Conservation (phyloP, 805 yeast genomes). For the Candida wancherniae region DNA sequence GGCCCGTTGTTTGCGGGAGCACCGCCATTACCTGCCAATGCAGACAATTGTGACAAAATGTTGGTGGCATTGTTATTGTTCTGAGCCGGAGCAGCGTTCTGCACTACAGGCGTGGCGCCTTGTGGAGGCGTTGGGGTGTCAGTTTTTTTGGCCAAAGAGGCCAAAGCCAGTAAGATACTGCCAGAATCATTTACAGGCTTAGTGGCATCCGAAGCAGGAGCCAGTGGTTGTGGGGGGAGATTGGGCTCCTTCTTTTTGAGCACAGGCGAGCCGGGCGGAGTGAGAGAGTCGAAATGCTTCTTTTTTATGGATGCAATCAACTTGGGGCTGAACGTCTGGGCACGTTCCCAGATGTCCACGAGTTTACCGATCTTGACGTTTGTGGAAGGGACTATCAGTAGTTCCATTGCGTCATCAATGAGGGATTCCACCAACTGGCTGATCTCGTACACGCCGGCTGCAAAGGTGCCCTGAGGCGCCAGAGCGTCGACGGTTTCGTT, state of each 20-base stretch:
- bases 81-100: conserved; percentile 13
- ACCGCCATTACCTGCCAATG: conserved; percentile 26
- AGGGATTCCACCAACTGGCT: conserved; percentile 60
- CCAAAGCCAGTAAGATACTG: conserved; percentile 65
- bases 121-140: conserved; percentile 28
- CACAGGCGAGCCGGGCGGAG: conserved; percentile 67
- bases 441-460: conserved; percentile 65
- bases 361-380: conserved; percentile 73
- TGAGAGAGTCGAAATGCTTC: conserved; percentile 57
- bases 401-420: conserved; percentile 57
- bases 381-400: conserved; percentile 49
- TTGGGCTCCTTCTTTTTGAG: conserved; percentile 9
- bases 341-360: conserved; percentile 88
- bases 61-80: conserved; percentile 27
- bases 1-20: conserved; percentile 7
- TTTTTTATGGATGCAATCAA: conserved; percentile 51
- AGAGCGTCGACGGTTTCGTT: conserved; percentile 42
- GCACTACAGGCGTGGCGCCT: conserved; percentile 21
- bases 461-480: conserved; percentile 67
- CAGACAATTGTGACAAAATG: conserved; percentile 41
- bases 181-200: conserved; percentile 45
- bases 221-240: conserved; percentile 3
- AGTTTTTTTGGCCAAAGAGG: conserved; percentile 51
- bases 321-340: conserved; percentile 65
- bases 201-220: conserved; percentile 1